Evolutionary conservation across 2,329 filamentous ascomycete species (phyloP).

Genomic region (Hypoxylon sp.): DNA sequence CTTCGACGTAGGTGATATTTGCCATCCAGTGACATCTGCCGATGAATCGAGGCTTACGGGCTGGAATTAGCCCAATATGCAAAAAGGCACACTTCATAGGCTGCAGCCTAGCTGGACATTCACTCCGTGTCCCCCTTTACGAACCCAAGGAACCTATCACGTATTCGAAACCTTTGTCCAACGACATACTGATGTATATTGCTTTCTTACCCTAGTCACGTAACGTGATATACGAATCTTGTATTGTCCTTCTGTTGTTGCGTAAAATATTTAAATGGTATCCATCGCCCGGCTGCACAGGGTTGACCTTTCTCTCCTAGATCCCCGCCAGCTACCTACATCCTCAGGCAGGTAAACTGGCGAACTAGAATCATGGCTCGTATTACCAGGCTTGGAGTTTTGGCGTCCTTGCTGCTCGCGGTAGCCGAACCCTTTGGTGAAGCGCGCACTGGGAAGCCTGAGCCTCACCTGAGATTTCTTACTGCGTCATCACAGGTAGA

Average conservation of each 20-base stretch:
- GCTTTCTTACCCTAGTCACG: constrained; percentile 7
- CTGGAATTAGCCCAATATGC: constrained; percentile 17
- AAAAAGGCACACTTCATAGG: background rate
- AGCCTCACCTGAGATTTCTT: constrained; percentile 17
- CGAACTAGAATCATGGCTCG: constrained; percentile 11
- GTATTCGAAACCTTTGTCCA: constrained; percentile 1
- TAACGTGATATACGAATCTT: background rate
- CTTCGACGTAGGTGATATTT: constrained; percentile 19
- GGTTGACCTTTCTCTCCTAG: background rate
- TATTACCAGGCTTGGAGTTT: constrained; percentile 1
- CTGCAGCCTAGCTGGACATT: constrained; percentile 4
- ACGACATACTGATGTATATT: constrained; percentile 22
- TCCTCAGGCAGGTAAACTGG: background rate
- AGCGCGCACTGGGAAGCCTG: constrained; percentile 3
- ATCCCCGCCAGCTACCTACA: no score
- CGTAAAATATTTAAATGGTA: constrained; percentile 11
- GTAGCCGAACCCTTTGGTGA: constrained; percentile 16
- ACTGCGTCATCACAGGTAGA: constrained; percentile 19
- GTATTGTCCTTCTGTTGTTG: background rate
- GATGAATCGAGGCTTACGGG: constrained; percentile 18
- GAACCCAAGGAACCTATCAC: constrained; percentile 2
- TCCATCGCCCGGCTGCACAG: background rate
- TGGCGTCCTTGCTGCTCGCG: constrained; percentile 12
- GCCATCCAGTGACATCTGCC: constrained; percentile 18
- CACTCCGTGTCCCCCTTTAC: background rate